These are phyloP conservation scores for Phascolomyces articulosus DNA, from an alignment of 371 early-diverging fungal species.

Conservation along the genomic window DNA sequence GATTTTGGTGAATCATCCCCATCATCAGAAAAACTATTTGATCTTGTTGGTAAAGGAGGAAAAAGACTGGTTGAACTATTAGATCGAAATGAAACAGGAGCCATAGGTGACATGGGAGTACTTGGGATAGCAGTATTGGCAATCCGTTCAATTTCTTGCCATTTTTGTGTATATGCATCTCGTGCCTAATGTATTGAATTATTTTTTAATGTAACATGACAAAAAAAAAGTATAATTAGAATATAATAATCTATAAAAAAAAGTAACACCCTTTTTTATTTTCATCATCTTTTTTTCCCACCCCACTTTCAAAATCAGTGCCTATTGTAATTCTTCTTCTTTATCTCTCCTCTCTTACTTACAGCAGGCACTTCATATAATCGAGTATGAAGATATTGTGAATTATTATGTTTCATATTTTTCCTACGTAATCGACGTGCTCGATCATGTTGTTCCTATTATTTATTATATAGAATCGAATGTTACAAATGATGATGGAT, in stretches of 20 bases:
- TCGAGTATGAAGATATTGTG: slow-evolving; percentile 17
- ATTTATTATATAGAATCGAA: too few species aligned
- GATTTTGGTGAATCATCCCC: too few species aligned
- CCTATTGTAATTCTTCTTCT: too few species aligned
- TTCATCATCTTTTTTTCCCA: too few species aligned
- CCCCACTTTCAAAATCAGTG: too few species aligned
- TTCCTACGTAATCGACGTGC: slow-evolving; percentile 17
- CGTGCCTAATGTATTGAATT: slow-evolving; percentile 19
- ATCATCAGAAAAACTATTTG: too few species aligned
- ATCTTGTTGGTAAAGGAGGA: not conserved
- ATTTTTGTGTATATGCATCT: slow-evolving; percentile 22
- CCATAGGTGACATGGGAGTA: not conserved
- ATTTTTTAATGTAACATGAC: too few species aligned
- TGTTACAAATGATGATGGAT: not conserved
- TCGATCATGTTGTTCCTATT: slow-evolving; percentile 27
- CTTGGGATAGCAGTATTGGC: not conserved
- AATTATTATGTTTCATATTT: slow-evolving; percentile 18
- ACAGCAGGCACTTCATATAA: slow-evolving; percentile 5
- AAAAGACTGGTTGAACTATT: not conserved
- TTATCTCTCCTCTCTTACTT: too few species aligned
- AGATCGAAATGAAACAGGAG: not conserved
- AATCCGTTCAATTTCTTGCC: slow-evolving; percentile 18
- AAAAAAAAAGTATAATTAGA: too few species aligned
- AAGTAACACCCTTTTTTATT: too few species aligned
- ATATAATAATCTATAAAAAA: too few species aligned